Evolutionary conservation across 306 rosid genomes (phyloP), one percentile per base, ranked within the genome.

Genomic region (Adenanthera pavonina): DNA sequence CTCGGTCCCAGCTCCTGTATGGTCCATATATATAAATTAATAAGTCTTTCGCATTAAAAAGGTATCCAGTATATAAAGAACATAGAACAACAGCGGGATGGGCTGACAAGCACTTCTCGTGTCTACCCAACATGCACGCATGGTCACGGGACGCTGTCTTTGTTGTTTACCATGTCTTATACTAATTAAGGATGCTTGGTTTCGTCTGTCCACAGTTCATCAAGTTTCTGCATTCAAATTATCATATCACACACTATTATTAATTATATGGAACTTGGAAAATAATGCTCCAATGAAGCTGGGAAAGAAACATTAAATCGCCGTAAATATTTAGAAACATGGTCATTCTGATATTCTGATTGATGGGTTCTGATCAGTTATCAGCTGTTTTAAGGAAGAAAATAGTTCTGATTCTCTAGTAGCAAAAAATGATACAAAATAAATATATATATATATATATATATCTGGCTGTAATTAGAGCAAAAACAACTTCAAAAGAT

Each of bases 91-190:
- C 54, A 69, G 5, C 19, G 38, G 59, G 77, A 76, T 77, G 86
- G 81, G 66, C 17, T 73, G 78, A 84, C 87, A 81, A 74, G 88
- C 78, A 74, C 53, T 66, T 3, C 53, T 70, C 3, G 71, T 87
- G 89, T 83, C 80, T 33, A 13, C 66, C 70, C 66, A 88, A 78
- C 90, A 80, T 81, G 76, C 91, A 80, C 79, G 82, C 91, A 80
- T 81, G 82, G 15, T 72, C 79, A 57, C 68, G 19, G 33, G 41
- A 12, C 41, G n/a, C 68, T 30, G 30, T 61, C 17, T 30, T 61
- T 33, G 68, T 78, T 66, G 25, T 48, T 16, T 44, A 1, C 40
- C 0, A 44, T 79, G 43, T 14, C 17, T 30, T 9, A 60, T 1
- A 30, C 19, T 9, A 20, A 57, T 30, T 3, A 1, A 76, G 78